Percentiles rank a stretch among this genome's conserved stretches.
Evolutionary conservation across 139 green algal species (phyloP).

Genomic region (Tetratostichococcus sp.): DNA sequence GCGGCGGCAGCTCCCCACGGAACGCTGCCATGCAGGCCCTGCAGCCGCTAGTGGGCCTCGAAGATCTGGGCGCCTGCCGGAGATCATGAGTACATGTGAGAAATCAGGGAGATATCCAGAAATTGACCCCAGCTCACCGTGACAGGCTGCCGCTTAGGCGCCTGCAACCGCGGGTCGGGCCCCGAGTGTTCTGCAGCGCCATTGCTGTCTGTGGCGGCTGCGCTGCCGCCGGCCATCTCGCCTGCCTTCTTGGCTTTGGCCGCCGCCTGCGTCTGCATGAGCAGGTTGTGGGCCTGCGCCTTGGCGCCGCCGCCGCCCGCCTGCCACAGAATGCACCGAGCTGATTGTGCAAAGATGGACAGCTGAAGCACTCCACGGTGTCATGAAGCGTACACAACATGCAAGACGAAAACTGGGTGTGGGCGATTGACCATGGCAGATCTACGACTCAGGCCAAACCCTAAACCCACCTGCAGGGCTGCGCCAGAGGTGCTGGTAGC

Average conservation of each 20-base stretch:
- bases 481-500: slow-evolving; percentile 12
- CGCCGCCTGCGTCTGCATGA: slow-evolving; percentile 55
- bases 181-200: not conserved
- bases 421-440: too few relatives aligned
- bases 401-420: too few relatives aligned
- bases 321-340: not conserved
- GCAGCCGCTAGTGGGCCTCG: too few relatives aligned
- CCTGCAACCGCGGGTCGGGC: not conserved
- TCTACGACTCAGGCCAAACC: too few relatives aligned
- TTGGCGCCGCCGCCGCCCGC: slow-evolving; percentile 54
- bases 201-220: not conserved
- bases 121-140: not conserved
- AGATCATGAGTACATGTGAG: too few relatives aligned
- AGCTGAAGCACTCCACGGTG: too few relatives aligned
- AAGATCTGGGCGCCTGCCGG: too few relatives aligned
- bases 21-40: too few relatives aligned
- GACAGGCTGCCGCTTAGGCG: not conserved
- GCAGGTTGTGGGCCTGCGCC: slow-evolving; percentile 46
- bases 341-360: too few relatives aligned
- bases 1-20: too few relatives aligned
- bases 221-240: not conserved
- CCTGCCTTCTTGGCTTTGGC: slow-evolving; percentile 8
- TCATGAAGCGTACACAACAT: too few relatives aligned
- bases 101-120: too few relatives aligned
- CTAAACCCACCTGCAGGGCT: not conserved